Evolutionary conservation across 345 rosid genomes (phyloP), one percentile per base, ranked within the genome.

Genomic region (Conringia planisiliqua): DNA sequence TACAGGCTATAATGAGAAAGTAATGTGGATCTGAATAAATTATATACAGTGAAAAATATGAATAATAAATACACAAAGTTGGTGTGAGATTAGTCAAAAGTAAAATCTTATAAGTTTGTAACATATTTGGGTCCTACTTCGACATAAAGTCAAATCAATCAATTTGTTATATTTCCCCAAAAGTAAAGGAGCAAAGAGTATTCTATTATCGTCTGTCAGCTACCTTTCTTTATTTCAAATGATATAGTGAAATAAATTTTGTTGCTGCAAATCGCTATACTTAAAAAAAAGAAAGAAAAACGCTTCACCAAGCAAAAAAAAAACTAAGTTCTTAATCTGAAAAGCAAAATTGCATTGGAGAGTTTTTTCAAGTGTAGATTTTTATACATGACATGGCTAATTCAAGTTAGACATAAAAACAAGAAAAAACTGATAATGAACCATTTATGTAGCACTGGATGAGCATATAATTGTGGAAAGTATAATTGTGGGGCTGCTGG

Each of bases 41-140:
- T 16, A 38, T 48, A 10, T 36, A 46, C 14, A 18, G 26, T 44
- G 52, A 47, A 69, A 59, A 66, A 36, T 33, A 50, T 46, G 66
- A 46, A 62, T 76, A 70, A 26, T 63, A 43, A 61, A 76, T 62
- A 76, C 52, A 54, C 44, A 62, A 76, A 76, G 44, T 62, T 54
- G 48, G 24, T 60, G 24, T 68, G 38, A 30, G 58, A 69, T 76
- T 70, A 76, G 80, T 70, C 75, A 76, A 76, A 70, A 77, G 72
- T 70, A 54, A 71, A 22, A 22, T 38, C 71, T 33, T 69, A 57
- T 35, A 39, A 68, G 46, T 68, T 68, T 54, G 63, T 22, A 68
- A 61, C 71, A 32, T 33, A 32, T 55, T 64, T 73, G 36, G 73
- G 74, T 68, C 79, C 63, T 68, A 68, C 48, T 32, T 68, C 56